These are phyloP conservation scores for Madurella fahalii DNA, from an alignment of 2,329 filamentous ascomycete genomes.

Conservation along the genomic window DNA sequence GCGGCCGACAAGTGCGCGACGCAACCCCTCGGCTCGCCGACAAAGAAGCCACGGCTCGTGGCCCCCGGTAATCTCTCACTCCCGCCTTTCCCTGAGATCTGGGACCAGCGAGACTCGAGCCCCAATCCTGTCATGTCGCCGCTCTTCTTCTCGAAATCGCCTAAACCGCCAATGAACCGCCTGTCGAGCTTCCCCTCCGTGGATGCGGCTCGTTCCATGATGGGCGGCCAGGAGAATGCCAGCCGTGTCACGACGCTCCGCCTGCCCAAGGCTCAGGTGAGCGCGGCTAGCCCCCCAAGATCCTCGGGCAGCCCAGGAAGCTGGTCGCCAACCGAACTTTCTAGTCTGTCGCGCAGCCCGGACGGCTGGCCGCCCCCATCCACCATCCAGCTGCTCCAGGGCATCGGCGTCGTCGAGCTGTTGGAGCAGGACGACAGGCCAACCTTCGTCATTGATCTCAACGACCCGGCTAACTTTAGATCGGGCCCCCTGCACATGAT, in stretches of 20 bases:
- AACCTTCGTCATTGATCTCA: conserved; percentile 69
- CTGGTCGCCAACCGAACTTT: conserved; percentile 48
- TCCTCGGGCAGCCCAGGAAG: conserved; percentile 51
- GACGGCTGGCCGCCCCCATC: conserved; percentile 46
- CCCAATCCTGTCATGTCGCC: conserved; percentile 41
- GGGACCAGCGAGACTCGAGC: conserved; percentile 10
- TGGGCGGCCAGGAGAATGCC: conserved; percentile 43
- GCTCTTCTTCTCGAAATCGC: conserved; percentile 49
- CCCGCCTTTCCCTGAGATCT: conserved; percentile 27
- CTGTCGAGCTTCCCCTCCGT: conserved; percentile 37
- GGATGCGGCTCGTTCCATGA: conserved; percentile 45
- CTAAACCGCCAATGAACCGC: conserved; percentile 34
- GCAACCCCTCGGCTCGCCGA: conserved; percentile 23
- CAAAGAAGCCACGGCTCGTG: conserved; percentile 47
- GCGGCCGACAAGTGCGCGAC: conserved; percentile 23
- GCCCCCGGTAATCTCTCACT: conserved; percentile 45
- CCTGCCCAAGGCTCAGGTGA: conserved; percentile 51
- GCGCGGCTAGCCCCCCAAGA: conserved; percentile 42
- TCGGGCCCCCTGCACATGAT: conserved; percentile 56
- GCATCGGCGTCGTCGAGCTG: conserved; percentile 66
- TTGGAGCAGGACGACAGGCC: conserved; percentile 73
- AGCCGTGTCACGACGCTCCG: conserved; percentile 51
- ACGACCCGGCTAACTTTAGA: conserved; percentile 51
- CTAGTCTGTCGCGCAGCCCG: conserved; percentile 49
- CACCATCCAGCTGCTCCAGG: conserved; percentile 54